A percentile compares a stretch with the other conserved stretches of the same genome.
These are phyloP conservation scores for Agaricus bisporus DNA, from an alignment of 768 basidiomycete genomes.

Conservation along the genomic window DNA sequence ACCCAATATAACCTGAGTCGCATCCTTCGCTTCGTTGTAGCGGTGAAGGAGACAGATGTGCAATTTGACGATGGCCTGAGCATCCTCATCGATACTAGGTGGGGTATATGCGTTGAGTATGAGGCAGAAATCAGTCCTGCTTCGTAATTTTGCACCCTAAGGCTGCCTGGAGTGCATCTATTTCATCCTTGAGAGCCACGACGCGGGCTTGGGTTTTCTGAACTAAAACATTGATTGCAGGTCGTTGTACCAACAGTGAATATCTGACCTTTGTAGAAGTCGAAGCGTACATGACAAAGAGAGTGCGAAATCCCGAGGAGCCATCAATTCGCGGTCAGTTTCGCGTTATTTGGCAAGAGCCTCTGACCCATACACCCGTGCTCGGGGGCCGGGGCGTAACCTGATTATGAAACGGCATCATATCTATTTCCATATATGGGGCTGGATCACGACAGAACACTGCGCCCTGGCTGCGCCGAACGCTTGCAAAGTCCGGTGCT, in stretches of 20 bases:
- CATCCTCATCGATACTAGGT: conserved; percentile 18
- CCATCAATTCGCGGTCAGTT: background rate
- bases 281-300: conserved; percentile 20
- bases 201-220: conserved; percentile 24
- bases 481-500: too few relatives aligned
- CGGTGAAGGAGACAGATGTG: conserved; percentile 70
- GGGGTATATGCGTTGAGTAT: background rate
- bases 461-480: too few relatives aligned
- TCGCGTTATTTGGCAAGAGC: background rate
- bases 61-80: conserved; percentile 41
- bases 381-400: conserved; percentile 8
- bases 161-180: conserved; percentile 19
- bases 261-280: conserved; percentile 20
- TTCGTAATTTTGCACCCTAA: conserved; percentile 19
- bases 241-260: background rate
- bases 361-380: too few relatives aligned
- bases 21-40: conserved; percentile 83
- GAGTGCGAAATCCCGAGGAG: background rate
- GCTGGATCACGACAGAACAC: background rate
- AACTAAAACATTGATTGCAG: background rate
- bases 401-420: background rate
- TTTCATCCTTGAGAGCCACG: conserved; percentile 20
- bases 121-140: background rate
- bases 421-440: background rate
- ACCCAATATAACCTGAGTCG: conserved; percentile 52